phyloP scores from a whole-genome alignment of 805 yeast species.

The Schwanniomyces vanrijiae region DNA sequence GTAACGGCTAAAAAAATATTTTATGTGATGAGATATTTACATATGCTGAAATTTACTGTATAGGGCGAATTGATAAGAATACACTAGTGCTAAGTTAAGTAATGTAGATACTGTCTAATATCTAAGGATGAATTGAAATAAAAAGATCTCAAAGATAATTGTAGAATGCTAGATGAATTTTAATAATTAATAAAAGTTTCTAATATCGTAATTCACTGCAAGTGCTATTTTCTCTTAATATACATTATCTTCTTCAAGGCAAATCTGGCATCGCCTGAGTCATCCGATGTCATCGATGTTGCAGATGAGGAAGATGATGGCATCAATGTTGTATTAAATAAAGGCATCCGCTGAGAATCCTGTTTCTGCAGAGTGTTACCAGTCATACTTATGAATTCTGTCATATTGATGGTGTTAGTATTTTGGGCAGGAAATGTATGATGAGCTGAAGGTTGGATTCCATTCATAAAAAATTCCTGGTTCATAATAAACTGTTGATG shows the following conservation, averaged over 20 bases:
- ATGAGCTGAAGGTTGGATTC: neutral
- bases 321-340: neutral
- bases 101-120: neutral
- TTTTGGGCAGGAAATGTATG: conserved; percentile 1
- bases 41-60: neutral
- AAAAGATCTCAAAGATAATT: neutral
- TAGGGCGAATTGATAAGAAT: neutral
- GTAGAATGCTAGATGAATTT: neutral
- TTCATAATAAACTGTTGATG: conserved; percentile 19
- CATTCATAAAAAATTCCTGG: conserved; percentile 27
- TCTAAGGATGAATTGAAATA: neutral
- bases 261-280: conserved; percentile 36
- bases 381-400: conserved; percentile 17
- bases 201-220: neutral
- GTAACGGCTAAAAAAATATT: neutral
- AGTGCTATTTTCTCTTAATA: conserved; percentile 22
- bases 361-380: neutral
- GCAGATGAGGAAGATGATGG: conserved; percentile 9
- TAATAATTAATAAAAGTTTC: neutral
- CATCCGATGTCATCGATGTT: conserved; percentile 15
- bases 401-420: conserved; percentile 14
- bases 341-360: neutral
- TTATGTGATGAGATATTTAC: neutral
- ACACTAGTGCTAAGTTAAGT: neutral
- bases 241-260: conserved; percentile 38